Base-by-base conservation (phyloP, 2,329 filamentous ascomycete genomes). In the Thelonectria rubi region DNA sequence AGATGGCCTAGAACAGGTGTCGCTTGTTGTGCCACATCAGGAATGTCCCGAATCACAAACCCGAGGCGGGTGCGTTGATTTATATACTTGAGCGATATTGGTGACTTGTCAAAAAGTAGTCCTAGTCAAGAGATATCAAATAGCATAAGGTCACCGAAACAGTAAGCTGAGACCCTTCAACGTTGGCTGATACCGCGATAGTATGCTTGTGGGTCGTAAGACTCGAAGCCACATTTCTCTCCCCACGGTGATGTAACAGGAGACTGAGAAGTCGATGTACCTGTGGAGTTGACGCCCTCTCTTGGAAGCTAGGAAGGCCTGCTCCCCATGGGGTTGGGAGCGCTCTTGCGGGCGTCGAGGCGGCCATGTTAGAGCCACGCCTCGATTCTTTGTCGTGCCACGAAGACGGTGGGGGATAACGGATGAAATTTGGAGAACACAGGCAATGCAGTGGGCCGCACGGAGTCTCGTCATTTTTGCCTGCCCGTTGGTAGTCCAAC, bases 271-370 rank as follows among this genome's bases (percentile, higher is more conserved):
- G 40, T 4, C n/a, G 5, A 43, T 17, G 9, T 43, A 20, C 7
- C n/a, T 17, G 40, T 20, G 40, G 40, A 43, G 40, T 37, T 43
- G 40, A n/a, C 8, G 18, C 6, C n/a, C 40, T 20, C 8, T 20
- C 17, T 43, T 17, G n/a, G 40, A 43, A 43, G 17, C n/a, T 43
- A 17, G 15, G 40, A 43, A 20, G 15, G n/a, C 40, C 18, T 43
- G 40, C 40, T 43, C 40, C 40, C 40, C 40, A 43, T 43, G 40
- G 40, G 40, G 40, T 43, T 43, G 40, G n/a, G 40, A 43, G 40
- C 14, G 11, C 18, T 6, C 18, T 37, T 14, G 34, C 34, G 34
- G 34, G 34, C 15, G 34, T 37, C 15, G 34, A 14, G 11, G 34
- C 11, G 34, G 9, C 17, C 4, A 43, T 43, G 40, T 18, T 43